Evolutionary conservation across 345 rosid species (phyloP).

Genomic region (Salix caprea): DNA sequence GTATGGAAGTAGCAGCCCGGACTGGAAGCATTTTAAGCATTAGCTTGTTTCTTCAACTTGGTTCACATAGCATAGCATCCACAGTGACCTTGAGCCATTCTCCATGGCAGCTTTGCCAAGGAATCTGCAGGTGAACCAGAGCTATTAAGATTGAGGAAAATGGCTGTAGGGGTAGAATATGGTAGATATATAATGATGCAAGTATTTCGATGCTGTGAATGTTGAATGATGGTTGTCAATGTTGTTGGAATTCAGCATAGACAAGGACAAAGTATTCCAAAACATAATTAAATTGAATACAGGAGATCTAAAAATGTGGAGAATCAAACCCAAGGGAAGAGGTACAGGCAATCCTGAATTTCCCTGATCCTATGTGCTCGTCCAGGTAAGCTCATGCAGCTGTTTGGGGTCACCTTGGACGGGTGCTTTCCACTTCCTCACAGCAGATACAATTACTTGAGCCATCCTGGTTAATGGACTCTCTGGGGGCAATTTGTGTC

Average conservation of each 20-base stretch:
- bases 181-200: not conserved
- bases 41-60: slow-evolving; percentile 65
- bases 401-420: slow-evolving; percentile 32
- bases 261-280: no score
- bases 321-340: slow-evolving; percentile 37
- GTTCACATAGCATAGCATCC: slow-evolving; percentile 55
- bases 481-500: slow-evolving; percentile 42
- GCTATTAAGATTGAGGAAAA: no score
- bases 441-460: slow-evolving; percentile 50
- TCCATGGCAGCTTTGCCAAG: slow-evolving; percentile 57
- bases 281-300: no score
- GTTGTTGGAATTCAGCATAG: no score
- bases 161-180: no score
- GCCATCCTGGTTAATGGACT: slow-evolving; percentile 45
- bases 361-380: slow-evolving; percentile 27
- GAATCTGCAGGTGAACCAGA: slow-evolving; percentile 28
- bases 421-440: slow-evolving; percentile 35
- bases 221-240: not conserved
- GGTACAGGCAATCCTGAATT: slow-evolving; percentile 38
- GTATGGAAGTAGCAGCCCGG: slow-evolving; percentile 38
- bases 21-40: slow-evolving; percentile 64
- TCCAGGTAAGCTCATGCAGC: slow-evolving; percentile 45
- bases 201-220: no score
- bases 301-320: no score
- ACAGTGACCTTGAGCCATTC: slow-evolving; percentile 30